Base-by-base conservation (phyloP, 2,329 filamentous ascomycete species). In the Aspergillus caelatus region DNA sequence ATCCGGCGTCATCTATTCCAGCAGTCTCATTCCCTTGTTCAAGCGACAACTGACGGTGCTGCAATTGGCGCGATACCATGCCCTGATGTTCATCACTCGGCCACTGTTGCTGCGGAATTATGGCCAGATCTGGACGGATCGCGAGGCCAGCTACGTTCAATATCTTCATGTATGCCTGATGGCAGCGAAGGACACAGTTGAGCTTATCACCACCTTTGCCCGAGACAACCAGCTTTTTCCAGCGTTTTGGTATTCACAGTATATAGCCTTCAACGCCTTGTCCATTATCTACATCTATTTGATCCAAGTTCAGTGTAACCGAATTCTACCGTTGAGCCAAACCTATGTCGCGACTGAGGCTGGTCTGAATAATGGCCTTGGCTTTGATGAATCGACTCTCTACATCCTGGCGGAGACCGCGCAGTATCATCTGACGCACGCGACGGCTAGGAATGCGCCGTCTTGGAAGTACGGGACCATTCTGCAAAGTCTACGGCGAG, bases 161-260 rank as follows among this genome's bases (percentile, higher is more conserved):
- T 57, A 63, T 61, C 66, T 71, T 4, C 55, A 58, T 14, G 30
- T 65, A 0, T 71, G 70, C 32, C 53, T 71, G 4, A 60, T 57
- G 1, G 67, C 66, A 5, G 69, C 67, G 4, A 60, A 60, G 23
- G 64, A 70, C 10, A 65, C 70, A 9, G 62, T 71, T 9, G 64
- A 70, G 36, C 26, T 70, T 19, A 65, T 70, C 2, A 62, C 70
- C 30, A 63, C 59, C n/a, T 65, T 71, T 21, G 68, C 66, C 11
- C 63, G 67, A 7, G 70, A 70, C 3, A 66, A 68, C 11, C 64
- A 70, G 19, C 50, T 71, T 11, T 71, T 69, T n/a, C 66, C 62
- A 1, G 63, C 68, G 3, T 71, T 71, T 23, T 71, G 70, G 70
- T 71, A 69, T 19, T 70, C 70, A 1, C 70, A 71, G 54, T 71